Base-by-base conservation (phyloP, 805 yeast genomes). In the Danielia oregonensis region DNA sequence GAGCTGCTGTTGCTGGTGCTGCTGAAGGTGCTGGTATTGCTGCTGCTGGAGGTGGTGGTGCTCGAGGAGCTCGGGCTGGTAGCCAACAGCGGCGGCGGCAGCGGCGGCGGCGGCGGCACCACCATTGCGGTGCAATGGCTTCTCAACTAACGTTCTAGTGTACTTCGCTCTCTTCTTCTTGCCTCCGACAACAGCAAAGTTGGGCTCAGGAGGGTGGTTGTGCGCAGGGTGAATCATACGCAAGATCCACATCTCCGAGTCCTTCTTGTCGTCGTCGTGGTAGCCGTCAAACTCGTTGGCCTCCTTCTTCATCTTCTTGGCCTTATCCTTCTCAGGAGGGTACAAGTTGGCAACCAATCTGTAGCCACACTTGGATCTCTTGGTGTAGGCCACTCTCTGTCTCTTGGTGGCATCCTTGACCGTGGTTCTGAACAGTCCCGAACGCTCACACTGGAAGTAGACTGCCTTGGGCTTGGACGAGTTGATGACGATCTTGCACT, bases 401-500 rank as follows among this genome's bases (percentile, higher is more conserved):
- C 74, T 53, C 53, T 67, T 66, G 31, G 64, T 46, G 16, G 68
- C 55, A 33, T 65, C 72, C 50, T 68, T 67, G 34, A 68, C 74
- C 3, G 74, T 68, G 26, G 74, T 68, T 51, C 74, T 54, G 41
- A 66, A 68, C 22, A 61, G 54, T 2, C 74, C 74, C 5, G 68
- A 61, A 30, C 71, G 47, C 46, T 68, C 74, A 46, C 71, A 68
- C 50, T 65, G 71, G 52, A 67, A 68, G 51, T 68, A 68, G 15
- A 68, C 69, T 5, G 74, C 74, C 50, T 68, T 66, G 15, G 72
- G 72, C 51, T 68, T 68, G 17, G 71, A 65, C 18, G 70, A 63
- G 49, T 65, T 65, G 50, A 68, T 67, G 27, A 68, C 74, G 49
- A 68, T 66, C 47, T 65, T 61, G 48, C 72, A 67, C 39, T 49